Evolutionary conservation across 2,329 filamentous ascomycete species (phyloP).

Genomic region (Neophaeococcomyces mojaviensis): DNA sequence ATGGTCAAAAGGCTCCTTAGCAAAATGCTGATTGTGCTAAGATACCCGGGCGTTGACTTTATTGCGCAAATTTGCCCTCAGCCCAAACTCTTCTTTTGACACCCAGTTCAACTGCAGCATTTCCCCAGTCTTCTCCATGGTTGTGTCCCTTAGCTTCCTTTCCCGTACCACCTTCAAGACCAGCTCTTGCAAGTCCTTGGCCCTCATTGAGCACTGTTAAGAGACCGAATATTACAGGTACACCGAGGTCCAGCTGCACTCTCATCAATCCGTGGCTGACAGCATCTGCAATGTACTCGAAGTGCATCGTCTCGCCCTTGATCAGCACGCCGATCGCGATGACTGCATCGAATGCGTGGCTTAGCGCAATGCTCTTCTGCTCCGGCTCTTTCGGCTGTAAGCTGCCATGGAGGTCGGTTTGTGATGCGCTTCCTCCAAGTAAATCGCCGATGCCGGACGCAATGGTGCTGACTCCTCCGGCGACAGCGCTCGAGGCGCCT

Average conservation of each 20-base stretch:
- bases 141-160: constrained; percentile 59
- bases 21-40: background rate
- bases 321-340: constrained; percentile 94
- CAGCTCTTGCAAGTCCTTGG: constrained; percentile 78
- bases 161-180: constrained; percentile 49
- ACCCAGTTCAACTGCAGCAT: constrained; percentile 87
- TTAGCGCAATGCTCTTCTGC: constrained; percentile 28
- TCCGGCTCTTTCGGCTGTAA: constrained; percentile 20
- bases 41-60: background rate
- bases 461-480: constrained; percentile 38
- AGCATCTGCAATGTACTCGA: constrained; percentile 93
- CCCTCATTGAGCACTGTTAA: constrained; percentile 83
- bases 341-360: constrained; percentile 70
- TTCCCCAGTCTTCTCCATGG: constrained; percentile 94
- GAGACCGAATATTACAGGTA: constrained; percentile 87
- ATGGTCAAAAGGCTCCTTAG: too few relatives aligned
- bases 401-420: constrained; percentile 54
- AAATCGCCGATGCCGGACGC: constrained; percentile 66
- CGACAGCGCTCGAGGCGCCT: constrained; percentile 41
- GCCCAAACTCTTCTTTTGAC: constrained; percentile 80
- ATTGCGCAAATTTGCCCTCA: constrained; percentile 51
- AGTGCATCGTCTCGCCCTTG: constrained; percentile 99
- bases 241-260: constrained; percentile 78
- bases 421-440: constrained; percentile 55
- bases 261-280: constrained; percentile 91